Evolutionary conservation across 2,329 filamentous ascomycete species (phyloP), one percentile per base, ranked within the genome.

Genomic region (Stachybotrys echinatus): DNA sequence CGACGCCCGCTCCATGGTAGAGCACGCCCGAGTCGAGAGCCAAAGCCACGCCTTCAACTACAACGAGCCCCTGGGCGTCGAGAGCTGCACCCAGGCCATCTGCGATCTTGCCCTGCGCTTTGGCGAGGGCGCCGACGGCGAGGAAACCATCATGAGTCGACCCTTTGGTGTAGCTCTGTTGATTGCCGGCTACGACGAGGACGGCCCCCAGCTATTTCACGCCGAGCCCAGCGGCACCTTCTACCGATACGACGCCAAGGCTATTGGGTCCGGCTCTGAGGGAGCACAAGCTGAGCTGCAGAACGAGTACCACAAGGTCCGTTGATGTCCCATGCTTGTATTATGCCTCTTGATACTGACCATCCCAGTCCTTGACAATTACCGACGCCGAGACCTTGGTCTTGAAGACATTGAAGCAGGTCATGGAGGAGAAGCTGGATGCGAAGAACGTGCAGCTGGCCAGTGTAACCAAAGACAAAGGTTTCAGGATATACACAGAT

Each of bases 341-440:
- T n/a, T n/a, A n/a, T n/a, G n/a, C n/a, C n/a, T n/a, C n/a, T n/a
- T n/a, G n/a, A n/a, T n/a, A 8, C 48, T 55, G 22, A 58, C 54
- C 44, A 17, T 27, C 12, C 27, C 56, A 87, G 82, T 97, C 92
- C 51, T 80, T 99, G 55, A 96, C 92, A 40, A 85, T 99, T 55
- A 77, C 81, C 50, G 94, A 99, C 67, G 94, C 94, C 51, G 94
- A 99, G 76, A 94, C 92, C 4, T 76, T 99, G 58, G 92, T 96
- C 47, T 78, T 99, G 65, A 97, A 97, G 83, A 99, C 94, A 37
- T 73, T 99, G 69, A 99, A 97, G 81, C 94, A 99, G 75, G 94
- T 99, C 60, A 99, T 99, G 94, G 94, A 99, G 75, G 94, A 99
- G 84, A 99, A 99, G 78, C 80, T 99, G 53, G 94, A 99, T 69